Percentiles rank a stretch among this genome's conserved stretches.
Conservation (phyloP, 345 rosid species). For the Brassica rapa region DNA sequence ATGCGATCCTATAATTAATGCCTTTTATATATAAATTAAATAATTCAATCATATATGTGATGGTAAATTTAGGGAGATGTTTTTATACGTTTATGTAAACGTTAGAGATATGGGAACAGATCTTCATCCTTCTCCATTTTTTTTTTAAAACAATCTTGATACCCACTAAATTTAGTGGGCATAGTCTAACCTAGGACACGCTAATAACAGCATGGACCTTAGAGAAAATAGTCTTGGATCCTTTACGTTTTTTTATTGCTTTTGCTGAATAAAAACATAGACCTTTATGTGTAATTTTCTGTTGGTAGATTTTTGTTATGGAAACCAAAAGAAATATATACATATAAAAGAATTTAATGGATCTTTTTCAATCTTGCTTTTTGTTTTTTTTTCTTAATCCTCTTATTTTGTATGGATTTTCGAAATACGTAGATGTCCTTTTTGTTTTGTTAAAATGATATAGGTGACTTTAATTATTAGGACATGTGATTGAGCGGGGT, state of each 20-base stretch:
- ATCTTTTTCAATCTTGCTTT: neutral
- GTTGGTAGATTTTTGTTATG: neutral
- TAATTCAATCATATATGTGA: neutral
- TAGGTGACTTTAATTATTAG: neutral
- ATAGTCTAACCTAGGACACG: neutral
- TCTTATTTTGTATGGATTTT: neutral
- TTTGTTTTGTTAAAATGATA: neutral
- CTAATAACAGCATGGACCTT: neutral
- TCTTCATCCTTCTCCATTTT: neutral
- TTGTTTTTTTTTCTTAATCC: neutral
- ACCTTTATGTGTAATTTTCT: neutral
- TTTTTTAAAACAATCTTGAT: neutral
- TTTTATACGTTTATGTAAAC: neutral
- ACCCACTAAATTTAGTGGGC: neutral
- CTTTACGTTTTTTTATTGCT: neutral
- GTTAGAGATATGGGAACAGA: neutral
- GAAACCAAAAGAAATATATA: neutral
- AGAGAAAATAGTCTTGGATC: neutral
- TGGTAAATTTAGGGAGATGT: neutral
- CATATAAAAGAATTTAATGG: neutral
- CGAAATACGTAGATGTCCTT: neutral
- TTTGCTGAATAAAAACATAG: neutral
- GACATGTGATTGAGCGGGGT: neutral
- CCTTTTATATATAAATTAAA: neutral
- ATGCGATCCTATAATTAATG: no score